Base-by-base conservation (phyloP, 2,329 filamentous ascomycete species). In the Aspergillus ochraceoroseus region DNA sequence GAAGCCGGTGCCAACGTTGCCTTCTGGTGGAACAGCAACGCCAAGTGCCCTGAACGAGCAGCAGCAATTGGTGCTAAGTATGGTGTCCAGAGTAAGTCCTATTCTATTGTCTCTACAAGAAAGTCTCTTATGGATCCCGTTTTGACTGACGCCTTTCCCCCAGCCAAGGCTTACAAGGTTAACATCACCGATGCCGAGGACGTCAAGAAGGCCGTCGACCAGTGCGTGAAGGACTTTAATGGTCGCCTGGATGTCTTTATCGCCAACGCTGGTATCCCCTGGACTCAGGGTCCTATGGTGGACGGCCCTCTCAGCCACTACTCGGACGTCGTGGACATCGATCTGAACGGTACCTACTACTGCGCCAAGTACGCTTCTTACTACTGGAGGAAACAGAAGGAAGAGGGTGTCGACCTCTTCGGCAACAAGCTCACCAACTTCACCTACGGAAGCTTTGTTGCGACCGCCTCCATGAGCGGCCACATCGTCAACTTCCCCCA, bases 401-500 rank as follows among this genome's bases (percentile, higher is more conserved):
- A 75, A 44, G 79, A 86, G 58, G 76, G 79, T 14, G 82, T 78
- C 0, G 77, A 79, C 17, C 51, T 75, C 30, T 72, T 80, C 56
- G 82, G 82, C 43, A 73, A 77, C 58, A 72, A 73, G 55, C 67
- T 85, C 15, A 71, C 77, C 35, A 71, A 74, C 49, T 85, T 76
- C 58, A 70, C 68, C 2, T 70, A 74, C 17, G 84, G 85, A 14
- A 83, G 79, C 60, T 87, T 90, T 63, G 79, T 90, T 51, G 82
- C 82, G 17, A 90, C 86, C 5, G 82, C 85, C 1, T 84, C 79
- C 43, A 89, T 90, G 77, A 83, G 78, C 52, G 85, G 80, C 3
- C 83, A 84, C 58, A 82, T 89, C 53, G 83, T 80, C 60, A 89
- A 88, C 59, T 74, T 86, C 43, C 85, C 85, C 4, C 84, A 88